A percentile compares a stretch with the other conserved stretches of the same genome.
Evolutionary conservation across 305 asterid species (phyloP).

Genomic region (Fraxinus sp.): DNA sequence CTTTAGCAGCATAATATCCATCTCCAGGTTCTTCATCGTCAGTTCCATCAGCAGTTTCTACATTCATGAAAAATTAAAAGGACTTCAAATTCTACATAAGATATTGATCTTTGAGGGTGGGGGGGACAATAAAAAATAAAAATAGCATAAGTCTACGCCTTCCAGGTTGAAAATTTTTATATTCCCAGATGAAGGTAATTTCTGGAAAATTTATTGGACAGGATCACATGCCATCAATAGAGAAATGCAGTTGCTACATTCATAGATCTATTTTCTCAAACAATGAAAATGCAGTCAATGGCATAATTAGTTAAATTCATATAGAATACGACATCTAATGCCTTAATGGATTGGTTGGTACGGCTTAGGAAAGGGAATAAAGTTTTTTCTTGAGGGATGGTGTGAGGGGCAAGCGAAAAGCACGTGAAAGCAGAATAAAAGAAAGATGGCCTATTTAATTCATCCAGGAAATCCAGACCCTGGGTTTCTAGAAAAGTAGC

Average conservation of each 20-base stretch:
- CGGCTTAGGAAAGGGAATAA: not conserved
- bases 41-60: constrained; percentile 70
- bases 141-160: not conserved
- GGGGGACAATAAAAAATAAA: not conserved
- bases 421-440: not conserved
- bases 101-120: not conserved
- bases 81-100: not conserved
- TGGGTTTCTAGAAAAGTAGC: not conserved
- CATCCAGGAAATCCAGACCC: not conserved
- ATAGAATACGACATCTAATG: not conserved
- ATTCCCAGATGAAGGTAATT: not conserved
- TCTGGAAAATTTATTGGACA: constrained; percentile 11
- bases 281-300: constrained; percentile 9
- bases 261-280: not conserved
- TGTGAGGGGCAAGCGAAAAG: not conserved
- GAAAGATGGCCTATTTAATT: not conserved
- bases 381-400: not conserved
- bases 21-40: constrained; percentile 76
- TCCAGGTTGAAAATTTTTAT: not conserved
- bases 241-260: not conserved
- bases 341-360: not conserved
- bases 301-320: not conserved
- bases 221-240: not conserved
- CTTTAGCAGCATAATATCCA: constrained; percentile 56
- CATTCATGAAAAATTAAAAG: constrained; percentile 25